Base-by-base conservation (phyloP, 352 stramenopile genomes). In the Globisporangium lucens region DNA sequence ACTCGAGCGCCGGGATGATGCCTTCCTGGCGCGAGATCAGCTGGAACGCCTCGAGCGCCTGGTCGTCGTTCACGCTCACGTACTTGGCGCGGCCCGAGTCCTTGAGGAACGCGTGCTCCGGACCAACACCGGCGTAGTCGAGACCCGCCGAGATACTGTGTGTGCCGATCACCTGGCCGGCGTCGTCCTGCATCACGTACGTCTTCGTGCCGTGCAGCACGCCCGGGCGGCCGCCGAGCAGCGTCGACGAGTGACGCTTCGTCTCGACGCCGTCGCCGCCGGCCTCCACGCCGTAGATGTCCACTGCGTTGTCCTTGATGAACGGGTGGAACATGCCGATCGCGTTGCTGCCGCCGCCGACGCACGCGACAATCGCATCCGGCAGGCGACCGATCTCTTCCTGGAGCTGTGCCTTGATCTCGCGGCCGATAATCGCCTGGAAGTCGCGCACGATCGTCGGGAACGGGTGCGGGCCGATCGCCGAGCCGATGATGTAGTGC, bases 291-390 rank as follows among this genome's bases (percentile, higher is more conserved):
- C 97, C 97, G 67, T 99, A 95, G 63, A 99, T 92, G 27, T 75
- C 88, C 13, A 99, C 97, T 22, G 72, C 74, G n/a, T 87, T 75
- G 74, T 99, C 94, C 56, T 98, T 85, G 12, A 98, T 75, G 69
- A 99, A 99, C 29, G 96, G 93, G 77, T 98, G 85, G 79, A 99
- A 99, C 77, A 98, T 98, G 63, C 97, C 97, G 63, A 99, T 99
- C n/a, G 97, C 97, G 76, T 99, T 99, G 53, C 92, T 98, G 57
- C 97, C 97, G 63, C 97, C 97, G 22, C 97, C 97, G 22, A 99
- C 97, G 74, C 97, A 99, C 0, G 97, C 97, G 36, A 99, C 87
- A 56, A 99, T 94, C 29, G 96, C 92, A 75, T 99, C 96, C 0
- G 97, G 97, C 4, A 99, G 82, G 41, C 88, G 89, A 2, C 96